Evolutionary conservation across 768 basidiomycete species (phyloP).

Genomic region (Piloderma croceum): DNA sequence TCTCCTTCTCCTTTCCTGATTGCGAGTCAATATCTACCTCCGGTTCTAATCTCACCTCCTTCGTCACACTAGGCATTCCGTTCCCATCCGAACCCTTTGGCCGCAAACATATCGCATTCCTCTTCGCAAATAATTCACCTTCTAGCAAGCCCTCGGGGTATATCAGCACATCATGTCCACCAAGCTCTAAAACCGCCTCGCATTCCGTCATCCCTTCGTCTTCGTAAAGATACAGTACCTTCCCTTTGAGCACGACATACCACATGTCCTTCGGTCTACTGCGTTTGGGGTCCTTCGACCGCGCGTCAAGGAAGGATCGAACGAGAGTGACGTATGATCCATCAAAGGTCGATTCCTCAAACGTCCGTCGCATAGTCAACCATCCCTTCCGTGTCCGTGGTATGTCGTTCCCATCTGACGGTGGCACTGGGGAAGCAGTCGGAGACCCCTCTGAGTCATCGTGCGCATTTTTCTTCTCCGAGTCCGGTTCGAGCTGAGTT

Average conservation of each 20-base stretch:
- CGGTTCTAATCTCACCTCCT: slow-evolving; percentile 41
- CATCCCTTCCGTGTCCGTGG: slow-evolving; percentile 72
- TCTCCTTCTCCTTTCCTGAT: slow-evolving; percentile 21
- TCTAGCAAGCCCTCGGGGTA: slow-evolving; percentile 73
- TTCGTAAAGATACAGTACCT: slow-evolving; percentile 88
- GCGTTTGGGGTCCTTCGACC: slow-evolving; percentile 79
- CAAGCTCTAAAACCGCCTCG: slow-evolving; percentile 83
- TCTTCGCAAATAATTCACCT: slow-evolving; percentile 86
- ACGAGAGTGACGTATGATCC: slow-evolving; percentile 75
- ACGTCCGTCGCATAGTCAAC: slow-evolving; percentile 78
- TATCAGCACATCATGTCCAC: slow-evolving; percentile 69
- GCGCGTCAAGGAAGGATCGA: slow-evolving; percentile 71
- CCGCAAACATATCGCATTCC: slow-evolving; percentile 80
- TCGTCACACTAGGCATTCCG: slow-evolving; percentile 45
- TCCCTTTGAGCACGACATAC: slow-evolving; percentile 89
- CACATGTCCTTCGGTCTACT: slow-evolving; percentile 88
- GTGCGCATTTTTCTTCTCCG: slow-evolving; percentile 21
- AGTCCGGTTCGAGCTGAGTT: slow-evolving; percentile 26
- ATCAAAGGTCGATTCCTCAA: slow-evolving; percentile 59
- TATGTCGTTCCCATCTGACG: slow-evolving; percentile 43
- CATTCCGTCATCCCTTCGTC: slow-evolving; percentile 89
- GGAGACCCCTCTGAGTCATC: slow-evolving; percentile 24
- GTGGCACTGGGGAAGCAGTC: slow-evolving; percentile 20
- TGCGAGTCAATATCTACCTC: background rate
- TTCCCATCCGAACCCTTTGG: slow-evolving; percentile 31